phyloP scores from a whole-genome alignment of 2,329 filamentous ascomycete species.

The Phyllosticta citribraziliensis region DNA sequence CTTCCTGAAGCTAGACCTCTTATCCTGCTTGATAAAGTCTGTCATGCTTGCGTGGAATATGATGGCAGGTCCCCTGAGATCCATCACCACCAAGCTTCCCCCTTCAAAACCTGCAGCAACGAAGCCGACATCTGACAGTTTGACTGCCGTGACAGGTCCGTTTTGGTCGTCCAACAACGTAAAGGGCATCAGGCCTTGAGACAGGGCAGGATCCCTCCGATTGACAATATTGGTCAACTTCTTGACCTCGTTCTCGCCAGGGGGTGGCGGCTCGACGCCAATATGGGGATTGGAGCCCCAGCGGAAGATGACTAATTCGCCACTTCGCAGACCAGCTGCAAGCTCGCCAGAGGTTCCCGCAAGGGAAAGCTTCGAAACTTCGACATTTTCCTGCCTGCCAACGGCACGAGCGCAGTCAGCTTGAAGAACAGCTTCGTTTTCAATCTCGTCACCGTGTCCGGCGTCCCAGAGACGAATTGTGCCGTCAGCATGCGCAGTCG shows the following conservation, averaged over 20 bases:
- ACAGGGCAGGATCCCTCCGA: slow-evolving; percentile 61
- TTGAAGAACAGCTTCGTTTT: slow-evolving; percentile 73
- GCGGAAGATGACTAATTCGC: slow-evolving; percentile 79
- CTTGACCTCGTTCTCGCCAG: slow-evolving; percentile 36
- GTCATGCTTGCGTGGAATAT: slow-evolving; percentile 66
- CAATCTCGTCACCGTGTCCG: slow-evolving; percentile 85
- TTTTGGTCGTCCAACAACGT: slow-evolving; percentile 75
- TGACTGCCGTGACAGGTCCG: slow-evolving; percentile 67
- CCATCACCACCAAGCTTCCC: slow-evolving; percentile 71
- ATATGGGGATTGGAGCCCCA: slow-evolving; percentile 74
- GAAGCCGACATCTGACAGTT: slow-evolving; percentile 89
- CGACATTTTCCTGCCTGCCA: slow-evolving; percentile 65
- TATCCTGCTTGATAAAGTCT: slow-evolving; percentile 68
- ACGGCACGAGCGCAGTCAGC: slow-evolving; percentile 78
- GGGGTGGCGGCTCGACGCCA: slow-evolving; percentile 50
- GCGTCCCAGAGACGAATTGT: slow-evolving; percentile 89
- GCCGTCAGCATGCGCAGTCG: slow-evolving; percentile 82
- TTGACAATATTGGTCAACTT: slow-evolving; percentile 64
- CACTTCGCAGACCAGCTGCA: slow-evolving; percentile 66
- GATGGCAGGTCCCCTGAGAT: slow-evolving; percentile 75
- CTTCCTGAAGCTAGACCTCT: slow-evolving; percentile 60
- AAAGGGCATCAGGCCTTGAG: slow-evolving; percentile 71
- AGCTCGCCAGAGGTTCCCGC: slow-evolving; percentile 75
- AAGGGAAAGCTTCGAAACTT: slow-evolving; percentile 71
- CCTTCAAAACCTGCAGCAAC: slow-evolving; percentile 77